phyloP scores from a whole-genome alignment of 1,139 yeast species.

The Pichia kudriavzevii region DNA sequence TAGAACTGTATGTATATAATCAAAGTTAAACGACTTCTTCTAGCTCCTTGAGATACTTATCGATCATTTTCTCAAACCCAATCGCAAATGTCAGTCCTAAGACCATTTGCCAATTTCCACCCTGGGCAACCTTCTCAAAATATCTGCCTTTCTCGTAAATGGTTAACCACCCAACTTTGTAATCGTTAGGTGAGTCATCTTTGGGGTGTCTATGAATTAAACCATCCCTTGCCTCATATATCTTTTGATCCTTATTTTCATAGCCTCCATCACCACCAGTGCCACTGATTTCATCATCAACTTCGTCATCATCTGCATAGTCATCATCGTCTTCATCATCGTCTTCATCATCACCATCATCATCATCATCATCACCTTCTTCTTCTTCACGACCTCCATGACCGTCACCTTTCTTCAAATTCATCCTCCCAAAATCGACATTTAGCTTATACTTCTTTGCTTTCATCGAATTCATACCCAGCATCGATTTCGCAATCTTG shows the following conservation, averaged over 20 bases:
- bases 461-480: constrained; percentile 12
- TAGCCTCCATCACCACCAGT: constrained; percentile 6
- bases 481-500: constrained; percentile 32
- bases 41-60: too few species aligned
- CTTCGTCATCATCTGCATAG: constrained; percentile 16
- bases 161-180: constrained; percentile 58
- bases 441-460: constrained; percentile 4
- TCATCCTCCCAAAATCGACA: constrained; percentile 11
- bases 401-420: constrained; percentile 1
- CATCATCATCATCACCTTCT: constrained; percentile 11
- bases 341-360: constrained; percentile 11
- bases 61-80: constrained; percentile 37
- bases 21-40: too few species aligned
- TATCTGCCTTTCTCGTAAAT: constrained; percentile 39
- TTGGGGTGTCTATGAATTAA: constrained; percentile 38
- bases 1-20: too few species aligned
- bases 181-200: constrained; percentile 55
- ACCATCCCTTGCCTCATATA: constrained; percentile 53
- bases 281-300: constrained; percentile 8
- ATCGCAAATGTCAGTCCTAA: constrained; percentile 48
- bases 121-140: constrained; percentile 19
- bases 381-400: neutral
- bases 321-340: constrained; percentile 28
- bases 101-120: constrained; percentile 49
- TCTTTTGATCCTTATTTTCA: constrained; percentile 27